phyloP scores from a whole-genome alignment of 108 stramenopile species.

The Pseudonitzschia delicatissima region DNA sequence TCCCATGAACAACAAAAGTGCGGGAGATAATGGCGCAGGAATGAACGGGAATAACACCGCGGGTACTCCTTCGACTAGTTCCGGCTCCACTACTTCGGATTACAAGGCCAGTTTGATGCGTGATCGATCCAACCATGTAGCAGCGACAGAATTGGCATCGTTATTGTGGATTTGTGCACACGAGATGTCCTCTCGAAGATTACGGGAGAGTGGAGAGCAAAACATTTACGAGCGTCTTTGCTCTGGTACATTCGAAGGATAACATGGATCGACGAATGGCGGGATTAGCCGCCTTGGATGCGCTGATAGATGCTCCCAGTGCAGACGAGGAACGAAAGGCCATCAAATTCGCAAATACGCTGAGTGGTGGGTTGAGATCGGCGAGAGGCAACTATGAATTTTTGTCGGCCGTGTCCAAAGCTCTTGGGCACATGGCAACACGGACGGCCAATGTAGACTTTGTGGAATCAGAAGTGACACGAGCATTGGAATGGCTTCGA shows the following conservation, averaged over 20 bases:
- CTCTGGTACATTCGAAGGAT: conserved; percentile 64
- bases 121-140: conserved; percentile 61
- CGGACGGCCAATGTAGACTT: conserved; percentile 82
- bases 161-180: conserved; percentile 67
- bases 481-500: conserved; percentile 92
- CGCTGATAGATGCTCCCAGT: conserved; percentile 75
- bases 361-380: conserved; percentile 68
- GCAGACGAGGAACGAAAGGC: conserved; percentile 89
- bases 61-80: neutral
- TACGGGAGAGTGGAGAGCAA: conserved; percentile 76
- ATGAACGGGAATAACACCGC: neutral
- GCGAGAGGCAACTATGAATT: conserved; percentile 79
- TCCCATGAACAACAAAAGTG: neutral
- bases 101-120: conserved; percentile 51
- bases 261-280: conserved; percentile 59
- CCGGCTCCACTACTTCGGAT: conserved; percentile 25
- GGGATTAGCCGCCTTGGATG: conserved; percentile 80
- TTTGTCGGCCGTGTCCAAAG: conserved; percentile 73
- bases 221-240: conserved; percentile 73
- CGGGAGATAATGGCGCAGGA: neutral
- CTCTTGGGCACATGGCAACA: conserved; percentile 89
- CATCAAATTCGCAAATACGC: conserved; percentile 89
- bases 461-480: conserved; percentile 89
- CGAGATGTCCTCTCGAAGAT: conserved; percentile 84
- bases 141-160: conserved; percentile 72